These are phyloP conservation scores for Bremia lactucae DNA, from an alignment of 352 stramenopile genomes.

Conservation along the genomic window DNA sequence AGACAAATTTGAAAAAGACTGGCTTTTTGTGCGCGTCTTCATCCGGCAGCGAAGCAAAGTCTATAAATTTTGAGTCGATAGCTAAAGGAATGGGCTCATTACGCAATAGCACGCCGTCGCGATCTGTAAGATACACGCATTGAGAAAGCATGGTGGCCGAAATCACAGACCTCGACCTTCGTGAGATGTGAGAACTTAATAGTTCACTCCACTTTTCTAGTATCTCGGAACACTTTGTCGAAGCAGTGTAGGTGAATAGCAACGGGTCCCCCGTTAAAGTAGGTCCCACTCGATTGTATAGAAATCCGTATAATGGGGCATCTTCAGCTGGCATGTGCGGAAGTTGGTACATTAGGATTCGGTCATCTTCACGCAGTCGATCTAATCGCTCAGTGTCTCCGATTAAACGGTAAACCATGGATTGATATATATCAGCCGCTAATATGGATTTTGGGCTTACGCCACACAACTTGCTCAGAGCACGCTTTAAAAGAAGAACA, in stretches of 20 bases:
- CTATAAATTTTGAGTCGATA: slow-evolving; percentile 32
- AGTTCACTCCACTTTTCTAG: slow-evolving; percentile 46
- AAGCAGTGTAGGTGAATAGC: slow-evolving; percentile 47
- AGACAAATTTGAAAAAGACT: slow-evolving; percentile 46
- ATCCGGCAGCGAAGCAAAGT: slow-evolving; percentile 34
- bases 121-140: slow-evolving; percentile 45
- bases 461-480: slow-evolving; percentile 34
- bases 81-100: slow-evolving; percentile 37
- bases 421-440: slow-evolving; percentile 67
- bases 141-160: slow-evolving; percentile 31
- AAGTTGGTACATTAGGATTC: slow-evolving; percentile 63
- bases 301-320: slow-evolving; percentile 41
- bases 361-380: slow-evolving; percentile 59
- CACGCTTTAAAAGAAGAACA: slow-evolving; percentile 43
- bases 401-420: slow-evolving; percentile 64
- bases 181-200: slow-evolving; percentile 32
- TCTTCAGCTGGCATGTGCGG: slow-evolving; percentile 18
- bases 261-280: slow-evolving; percentile 49
- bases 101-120: slow-evolving; percentile 39
- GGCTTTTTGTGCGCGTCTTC: slow-evolving; percentile 32
- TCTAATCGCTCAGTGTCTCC: slow-evolving; percentile 47
- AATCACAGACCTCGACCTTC: slow-evolving; percentile 26
- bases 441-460: slow-evolving; percentile 31
- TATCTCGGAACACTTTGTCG: slow-evolving; percentile 52
- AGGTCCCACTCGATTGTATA: slow-evolving; percentile 55